Evolutionary conservation across 2,329 filamentous ascomycete species (phyloP).

Genomic region (Microcera coccophila): DNA sequence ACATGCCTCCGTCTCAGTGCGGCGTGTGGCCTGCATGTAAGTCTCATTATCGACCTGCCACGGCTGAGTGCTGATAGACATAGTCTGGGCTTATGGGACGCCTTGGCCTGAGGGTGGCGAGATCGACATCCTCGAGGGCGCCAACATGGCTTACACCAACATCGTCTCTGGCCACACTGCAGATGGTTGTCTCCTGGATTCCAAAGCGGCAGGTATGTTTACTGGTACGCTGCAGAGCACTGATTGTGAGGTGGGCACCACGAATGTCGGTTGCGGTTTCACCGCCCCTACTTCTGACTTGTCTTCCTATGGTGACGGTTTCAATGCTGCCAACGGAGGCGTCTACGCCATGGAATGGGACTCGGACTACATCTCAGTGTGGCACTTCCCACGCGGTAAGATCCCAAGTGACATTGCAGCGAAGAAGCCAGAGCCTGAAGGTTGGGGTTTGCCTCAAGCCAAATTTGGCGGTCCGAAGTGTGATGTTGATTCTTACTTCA

Average conservation of each 20-base stretch:
- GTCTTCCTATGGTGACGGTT: conserved; percentile 56
- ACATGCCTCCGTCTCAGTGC: conserved; percentile 69
- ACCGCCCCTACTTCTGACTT: conserved; percentile 39
- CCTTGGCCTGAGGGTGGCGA: conserved; percentile 63
- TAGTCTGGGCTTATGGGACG: conserved; percentile 51
- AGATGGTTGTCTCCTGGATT: conserved; percentile 30
- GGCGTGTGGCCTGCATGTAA: conserved; percentile 71
- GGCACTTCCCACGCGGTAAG: conserved; percentile 65
- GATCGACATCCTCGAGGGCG: conserved; percentile 68
- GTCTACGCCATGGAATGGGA: conserved; percentile 72
- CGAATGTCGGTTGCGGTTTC: conserved; percentile 46
- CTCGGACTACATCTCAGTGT: conserved; percentile 62
- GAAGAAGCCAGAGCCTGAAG: conserved; percentile 56
- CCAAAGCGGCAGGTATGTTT: conserved; percentile 17
- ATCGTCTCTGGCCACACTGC: conserved; percentile 59
- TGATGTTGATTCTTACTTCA: conserved; percentile 63
- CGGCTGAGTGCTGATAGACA: conserved; percentile 7
- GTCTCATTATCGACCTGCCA: conserved; percentile 11
- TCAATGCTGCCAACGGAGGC: conserved; percentile 64
- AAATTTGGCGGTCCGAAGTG: conserved; percentile 63
- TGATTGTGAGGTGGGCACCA: conserved; percentile 36
- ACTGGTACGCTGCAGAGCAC: conserved; percentile 26
- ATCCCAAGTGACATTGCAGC: conserved; percentile 63
- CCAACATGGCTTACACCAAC: conserved; percentile 58
- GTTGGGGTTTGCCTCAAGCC: conserved; percentile 67